These are phyloP conservation scores for Trypanosomatidae sp. DNA, from an alignment of 208 protist species.

Conservation along the genomic window DNA sequence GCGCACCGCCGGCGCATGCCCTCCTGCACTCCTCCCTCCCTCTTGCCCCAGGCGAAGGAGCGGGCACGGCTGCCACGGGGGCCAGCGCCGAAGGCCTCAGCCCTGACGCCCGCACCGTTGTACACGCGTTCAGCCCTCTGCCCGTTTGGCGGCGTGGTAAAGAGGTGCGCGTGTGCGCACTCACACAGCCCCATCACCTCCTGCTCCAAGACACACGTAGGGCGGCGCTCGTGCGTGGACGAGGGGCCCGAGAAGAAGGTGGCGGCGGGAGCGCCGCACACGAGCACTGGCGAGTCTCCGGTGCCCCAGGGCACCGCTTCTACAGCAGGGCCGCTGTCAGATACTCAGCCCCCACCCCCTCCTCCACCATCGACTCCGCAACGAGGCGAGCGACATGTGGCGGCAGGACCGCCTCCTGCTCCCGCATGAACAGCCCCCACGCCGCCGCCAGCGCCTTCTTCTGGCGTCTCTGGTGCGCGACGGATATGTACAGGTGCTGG, in stretches of 20 bases:
- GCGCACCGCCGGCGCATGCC: not conserved
- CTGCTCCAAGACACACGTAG: not conserved
- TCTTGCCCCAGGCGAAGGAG: not conserved
- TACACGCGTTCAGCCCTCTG: not conserved
- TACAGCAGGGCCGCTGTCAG: constrained; percentile 55
- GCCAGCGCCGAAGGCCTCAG: not conserved
- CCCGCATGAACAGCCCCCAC: constrained; percentile 35
- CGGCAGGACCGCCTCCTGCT: constrained; percentile 27
- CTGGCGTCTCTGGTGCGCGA: constrained; percentile 37
- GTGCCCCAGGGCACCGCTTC: not conserved
- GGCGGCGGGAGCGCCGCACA: not conserved
- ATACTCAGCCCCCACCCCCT: constrained; percentile 60
- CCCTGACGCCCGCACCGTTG: not conserved
- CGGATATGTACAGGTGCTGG: constrained; percentile 50
- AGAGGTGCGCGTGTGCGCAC: not conserved
- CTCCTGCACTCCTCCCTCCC: not conserved
- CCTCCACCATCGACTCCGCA: constrained; percentile 43
- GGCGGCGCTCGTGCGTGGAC: not conserved
- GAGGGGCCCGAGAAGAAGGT: not conserved
- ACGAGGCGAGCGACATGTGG: constrained; percentile 30
- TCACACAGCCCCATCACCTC: not conserved
- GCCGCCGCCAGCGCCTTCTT: constrained; percentile 25
- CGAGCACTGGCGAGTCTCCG: not conserved
- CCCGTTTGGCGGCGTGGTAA: not conserved
- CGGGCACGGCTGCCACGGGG: not conserved